phyloP scores from a whole-genome alignment of 108 stramenopile genomes.

The Fragilaria crotonensis region DNA sequence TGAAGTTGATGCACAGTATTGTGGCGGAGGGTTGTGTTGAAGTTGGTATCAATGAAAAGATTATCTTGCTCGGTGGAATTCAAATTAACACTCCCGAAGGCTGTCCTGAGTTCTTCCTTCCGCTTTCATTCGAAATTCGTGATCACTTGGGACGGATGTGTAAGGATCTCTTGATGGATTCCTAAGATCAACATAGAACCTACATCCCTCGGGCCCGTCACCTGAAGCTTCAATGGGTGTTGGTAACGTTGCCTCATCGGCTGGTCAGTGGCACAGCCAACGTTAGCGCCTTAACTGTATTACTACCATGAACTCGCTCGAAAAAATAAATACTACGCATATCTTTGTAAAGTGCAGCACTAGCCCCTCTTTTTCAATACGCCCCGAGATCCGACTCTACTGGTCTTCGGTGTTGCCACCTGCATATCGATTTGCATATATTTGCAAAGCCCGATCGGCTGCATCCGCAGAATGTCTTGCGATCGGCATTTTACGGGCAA shows the following conservation, averaged over 20 bases:
- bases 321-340: no score
- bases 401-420: no score
- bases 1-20: slow-evolving; percentile 40
- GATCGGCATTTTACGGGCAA: neutral
- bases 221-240: no score
- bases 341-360: no score
- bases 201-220: no score
- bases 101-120: slow-evolving; percentile 57
- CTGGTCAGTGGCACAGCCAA: no score
- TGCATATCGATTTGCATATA: neutral
- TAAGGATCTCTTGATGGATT: slow-evolving; percentile 19
- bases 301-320: no score
- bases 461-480: neutral
- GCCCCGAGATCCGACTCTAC: no score
- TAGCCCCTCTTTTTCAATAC: no score
- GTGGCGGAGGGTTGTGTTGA: slow-evolving; percentile 17
- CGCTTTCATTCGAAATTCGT: slow-evolving; percentile 43
- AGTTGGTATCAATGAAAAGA: slow-evolving; percentile 22
- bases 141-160: slow-evolving; percentile 36
- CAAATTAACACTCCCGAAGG: slow-evolving; percentile 65
- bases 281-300: no score
- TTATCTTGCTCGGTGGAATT: slow-evolving; percentile 59
- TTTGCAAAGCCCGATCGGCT: neutral
- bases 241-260: no score
- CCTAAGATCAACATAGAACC: no score